Percentiles rank a stretch among this genome's conserved stretches.
These are phyloP conservation scores for Aureobasidium sp. DNA, from an alignment of 2,329 filamentous ascomycete species.

Conservation along the genomic window DNA sequence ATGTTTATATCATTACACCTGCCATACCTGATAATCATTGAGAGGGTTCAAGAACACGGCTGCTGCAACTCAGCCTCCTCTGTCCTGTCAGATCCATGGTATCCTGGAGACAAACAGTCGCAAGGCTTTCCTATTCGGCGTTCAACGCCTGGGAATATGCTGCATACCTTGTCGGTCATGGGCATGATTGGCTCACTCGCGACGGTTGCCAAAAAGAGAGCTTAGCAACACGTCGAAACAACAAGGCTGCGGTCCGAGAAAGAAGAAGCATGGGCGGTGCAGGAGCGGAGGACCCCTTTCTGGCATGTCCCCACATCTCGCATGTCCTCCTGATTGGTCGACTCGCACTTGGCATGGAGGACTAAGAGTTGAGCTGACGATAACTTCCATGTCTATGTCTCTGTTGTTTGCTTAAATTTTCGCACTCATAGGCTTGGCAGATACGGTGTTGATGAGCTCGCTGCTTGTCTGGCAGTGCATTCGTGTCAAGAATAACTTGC, in stretches of 20 bases:
- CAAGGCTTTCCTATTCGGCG: constrained; percentile 1
- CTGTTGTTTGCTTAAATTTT: background rate
- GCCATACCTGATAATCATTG: background rate
- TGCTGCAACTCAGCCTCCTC: background rate
- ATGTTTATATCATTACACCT: background rate
- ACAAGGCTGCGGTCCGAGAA: background rate
- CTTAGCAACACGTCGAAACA: background rate
- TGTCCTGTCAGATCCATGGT: background rate
- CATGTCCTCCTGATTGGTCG: background rate
- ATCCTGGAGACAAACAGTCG: background rate
- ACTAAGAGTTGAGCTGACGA: background rate
- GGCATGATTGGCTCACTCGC: background rate
- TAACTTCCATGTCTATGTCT: background rate
- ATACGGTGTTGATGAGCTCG: background rate
- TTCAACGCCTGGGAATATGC: background rate
- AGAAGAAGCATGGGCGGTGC: background rate
- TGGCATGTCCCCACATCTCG: background rate
- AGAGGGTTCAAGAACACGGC: background rate
- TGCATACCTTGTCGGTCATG: background rate
- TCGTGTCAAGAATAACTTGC: no score
- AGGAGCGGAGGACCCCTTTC: background rate
- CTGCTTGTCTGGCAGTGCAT: background rate
- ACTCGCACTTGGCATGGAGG: background rate
- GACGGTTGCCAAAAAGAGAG: background rate
- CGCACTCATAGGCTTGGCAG: background rate